Conservation (phyloP, 805 yeast species). For the Candida sakaeoensis region DNA sequence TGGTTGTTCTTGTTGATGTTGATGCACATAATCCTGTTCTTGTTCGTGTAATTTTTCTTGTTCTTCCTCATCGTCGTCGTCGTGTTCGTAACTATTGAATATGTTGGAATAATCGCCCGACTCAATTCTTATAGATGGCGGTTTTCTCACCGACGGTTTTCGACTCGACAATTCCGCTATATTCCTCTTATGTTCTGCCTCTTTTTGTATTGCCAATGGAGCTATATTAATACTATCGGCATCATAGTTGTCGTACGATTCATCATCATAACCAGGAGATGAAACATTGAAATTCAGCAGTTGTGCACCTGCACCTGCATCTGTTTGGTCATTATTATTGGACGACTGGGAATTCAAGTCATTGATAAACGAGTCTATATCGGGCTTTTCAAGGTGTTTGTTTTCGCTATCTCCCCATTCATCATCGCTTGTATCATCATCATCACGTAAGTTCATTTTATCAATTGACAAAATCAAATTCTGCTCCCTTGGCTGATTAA, state of each 20-base stretch:
- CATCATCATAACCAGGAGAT: constrained; percentile 27
- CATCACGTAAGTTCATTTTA: constrained; percentile 7
- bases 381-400: not conserved
- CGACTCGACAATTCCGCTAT: constrained; percentile 22
- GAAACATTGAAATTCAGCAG: constrained; percentile 14
- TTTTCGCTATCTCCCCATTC: constrained; percentile 13
- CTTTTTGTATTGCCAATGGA: constrained; percentile 18
- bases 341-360: constrained; percentile 23
- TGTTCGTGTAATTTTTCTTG: no score
- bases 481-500: constrained; percentile 5
- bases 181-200: constrained; percentile 20
- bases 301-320: not conserved
- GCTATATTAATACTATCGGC: constrained; percentile 24
- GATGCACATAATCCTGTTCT: no score
- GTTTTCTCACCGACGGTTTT: constrained; percentile 34
- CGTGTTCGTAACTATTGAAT: constrained; percentile 5
- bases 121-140: constrained; percentile 18
- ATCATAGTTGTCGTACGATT: constrained; percentile 10
- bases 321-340: constrained; percentile 4
- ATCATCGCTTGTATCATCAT: constrained; percentile 2
- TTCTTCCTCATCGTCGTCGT: no score
- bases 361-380: constrained; percentile 33
- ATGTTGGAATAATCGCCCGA: constrained; percentile 11
- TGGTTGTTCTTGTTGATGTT: no score
- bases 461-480: constrained; percentile 37